phyloP scores from a whole-genome alignment of 2,329 filamentous ascomycete genomes.

The Stagonosporopsis vannaccii region DNA sequence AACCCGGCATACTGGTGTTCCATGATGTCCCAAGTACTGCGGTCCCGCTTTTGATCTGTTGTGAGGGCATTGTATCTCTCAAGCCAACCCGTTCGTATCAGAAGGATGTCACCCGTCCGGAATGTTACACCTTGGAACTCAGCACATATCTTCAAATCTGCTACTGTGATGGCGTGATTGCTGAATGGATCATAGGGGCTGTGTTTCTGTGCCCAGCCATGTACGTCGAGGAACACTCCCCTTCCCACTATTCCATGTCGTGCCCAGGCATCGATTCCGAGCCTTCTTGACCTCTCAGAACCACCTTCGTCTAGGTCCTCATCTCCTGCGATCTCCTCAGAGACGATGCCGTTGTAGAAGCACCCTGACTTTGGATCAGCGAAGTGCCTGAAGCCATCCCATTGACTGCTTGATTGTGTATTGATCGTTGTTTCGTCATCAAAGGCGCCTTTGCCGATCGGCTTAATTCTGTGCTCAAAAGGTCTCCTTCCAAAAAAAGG shows the following conservation, averaged over 20 bases:
- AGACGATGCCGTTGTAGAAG: constrained; percentile 43
- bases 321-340: constrained; percentile 35
- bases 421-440: constrained; percentile 45
- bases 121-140: constrained; percentile 26
- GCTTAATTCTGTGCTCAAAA: constrained; percentile 53
- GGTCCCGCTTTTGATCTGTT: constrained; percentile 9
- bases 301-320: constrained; percentile 26
- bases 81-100: constrained; percentile 41
- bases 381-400: constrained; percentile 50
- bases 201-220: constrained; percentile 35
- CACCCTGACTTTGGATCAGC: constrained; percentile 34
- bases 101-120: constrained; percentile 39
- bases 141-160: constrained; percentile 29
- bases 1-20: constrained; percentile 57
- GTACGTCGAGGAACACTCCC: constrained; percentile 63
- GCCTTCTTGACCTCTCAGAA: constrained; percentile 29
- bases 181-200: constrained; percentile 35
- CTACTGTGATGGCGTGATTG: constrained; percentile 24
- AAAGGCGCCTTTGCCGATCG: constrained; percentile 25
- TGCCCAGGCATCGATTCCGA: constrained; percentile 53
- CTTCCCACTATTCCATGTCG: constrained; percentile 64
- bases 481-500: constrained; percentile 64
- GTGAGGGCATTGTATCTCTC: constrained; percentile 23
- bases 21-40: constrained; percentile 17
- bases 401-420: constrained; percentile 44